Evolutionary conservation across 2,329 filamentous ascomycete genomes (phyloP).

Genomic region (Alternaria tenuissima): DNA sequence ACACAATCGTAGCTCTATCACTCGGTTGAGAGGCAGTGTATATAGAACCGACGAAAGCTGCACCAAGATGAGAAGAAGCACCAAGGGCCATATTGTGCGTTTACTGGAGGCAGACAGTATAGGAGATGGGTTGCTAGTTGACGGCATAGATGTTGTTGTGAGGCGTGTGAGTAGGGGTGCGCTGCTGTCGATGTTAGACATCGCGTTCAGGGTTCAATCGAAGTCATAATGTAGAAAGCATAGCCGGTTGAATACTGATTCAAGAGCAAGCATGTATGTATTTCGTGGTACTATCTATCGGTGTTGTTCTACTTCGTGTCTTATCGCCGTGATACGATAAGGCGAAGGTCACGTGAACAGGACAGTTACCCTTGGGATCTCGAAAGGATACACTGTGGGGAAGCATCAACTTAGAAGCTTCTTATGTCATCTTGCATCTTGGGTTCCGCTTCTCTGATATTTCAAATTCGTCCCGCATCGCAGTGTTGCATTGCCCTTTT

Average conservation of each 20-base stretch:
- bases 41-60: conserved; percentile 46
- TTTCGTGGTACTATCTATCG: not conserved
- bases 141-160: conserved; percentile 2
- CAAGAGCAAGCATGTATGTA: not conserved
- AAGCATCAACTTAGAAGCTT: not conserved
- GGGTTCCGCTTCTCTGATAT: not conserved
- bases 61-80: conserved; percentile 45
- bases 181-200: conserved; percentile 9
- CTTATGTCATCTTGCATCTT: not conserved
- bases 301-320: not conserved
- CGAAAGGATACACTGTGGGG: not conserved
- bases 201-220: not conserved
- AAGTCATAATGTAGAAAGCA: not conserved
- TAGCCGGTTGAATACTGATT: not conserved
- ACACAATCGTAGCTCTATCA: conserved; percentile 54
- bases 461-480: not conserved
- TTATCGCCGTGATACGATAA: conserved; percentile 14
- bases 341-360: conserved; percentile 15
- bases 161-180: conserved; percentile 16
- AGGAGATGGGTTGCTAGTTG: conserved; percentile 17
- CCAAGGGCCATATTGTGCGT: conserved; percentile 37
- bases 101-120: not conserved
- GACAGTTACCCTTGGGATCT: conserved; percentile 4
- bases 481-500: not conserved
- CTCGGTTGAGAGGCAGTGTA: conserved; percentile 49